Evolutionary conservation across 2,329 filamentous ascomycete species (phyloP).

Genomic region (Trematosphaeria pertusa): DNA sequence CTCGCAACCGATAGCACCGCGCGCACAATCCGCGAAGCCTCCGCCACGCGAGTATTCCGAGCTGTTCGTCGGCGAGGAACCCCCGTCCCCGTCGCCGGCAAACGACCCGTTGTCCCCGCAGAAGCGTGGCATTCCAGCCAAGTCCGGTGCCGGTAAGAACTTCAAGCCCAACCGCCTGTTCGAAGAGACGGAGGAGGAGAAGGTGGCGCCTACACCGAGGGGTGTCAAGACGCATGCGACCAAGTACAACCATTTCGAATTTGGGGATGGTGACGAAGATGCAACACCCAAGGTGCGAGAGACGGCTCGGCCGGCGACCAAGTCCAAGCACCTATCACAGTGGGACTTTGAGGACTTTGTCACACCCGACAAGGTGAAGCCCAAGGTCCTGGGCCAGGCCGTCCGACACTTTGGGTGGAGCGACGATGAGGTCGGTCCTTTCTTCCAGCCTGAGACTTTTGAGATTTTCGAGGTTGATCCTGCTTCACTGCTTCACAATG

Average conservation of each 20-base stretch:
- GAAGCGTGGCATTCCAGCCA: conserved; percentile 52
- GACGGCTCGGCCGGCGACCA: conserved; percentile 28
- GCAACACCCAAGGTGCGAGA: conserved; percentile 40
- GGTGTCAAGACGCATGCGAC: conserved; percentile 71
- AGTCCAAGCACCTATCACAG: conserved; percentile 70
- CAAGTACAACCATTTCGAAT: conserved; percentile 87
- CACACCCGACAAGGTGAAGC: conserved; percentile 78
- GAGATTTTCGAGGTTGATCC: conserved; percentile 15
- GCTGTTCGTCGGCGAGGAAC: conserved; percentile 66
- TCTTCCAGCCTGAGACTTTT: conserved; percentile 23
- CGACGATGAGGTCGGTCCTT: conserved; percentile 64
- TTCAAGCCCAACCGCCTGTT: conserved; percentile 63
- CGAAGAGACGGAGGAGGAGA: conserved; percentile 59
- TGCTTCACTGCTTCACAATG: neutral
- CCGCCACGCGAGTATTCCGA: conserved; percentile 72
- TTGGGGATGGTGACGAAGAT: conserved; percentile 67
- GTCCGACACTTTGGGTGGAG: conserved; percentile 79
- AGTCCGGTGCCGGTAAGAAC: conserved; percentile 59
- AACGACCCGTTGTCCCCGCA: conserved; percentile 40
- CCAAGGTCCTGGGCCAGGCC: conserved; percentile 71
- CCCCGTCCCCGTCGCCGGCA: conserved; percentile 42
- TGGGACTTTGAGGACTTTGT: conserved; percentile 91
- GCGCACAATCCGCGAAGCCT: conserved; percentile 72
- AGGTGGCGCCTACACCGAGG: conserved; percentile 38
- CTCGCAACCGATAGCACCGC: conserved; percentile 63